Evolutionary conservation across 768 basidiomycete genomes (phyloP), one percentile per base, ranked within the genome.

Genomic region (Xerocomellus chrysenteron): DNA sequence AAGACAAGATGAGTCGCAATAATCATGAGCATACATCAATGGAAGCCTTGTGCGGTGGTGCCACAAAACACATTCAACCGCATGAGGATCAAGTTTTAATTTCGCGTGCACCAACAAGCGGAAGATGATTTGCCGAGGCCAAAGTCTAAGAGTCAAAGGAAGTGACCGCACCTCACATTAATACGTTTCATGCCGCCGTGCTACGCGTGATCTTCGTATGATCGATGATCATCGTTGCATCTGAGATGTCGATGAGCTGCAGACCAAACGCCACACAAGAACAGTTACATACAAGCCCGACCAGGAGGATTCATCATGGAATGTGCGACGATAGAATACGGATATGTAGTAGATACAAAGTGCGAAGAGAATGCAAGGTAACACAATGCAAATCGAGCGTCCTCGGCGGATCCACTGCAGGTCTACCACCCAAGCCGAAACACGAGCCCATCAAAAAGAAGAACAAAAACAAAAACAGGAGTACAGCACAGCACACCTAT

Each of bases 341-440:
- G 35, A 39, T 39, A 28, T 42, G 35, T 46, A 55, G 14, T 46
- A 35, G 50, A 62, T 58, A 55, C 64, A 62, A 42, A n/a, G 28
- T 53, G 58, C 21, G 47, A 30, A 4, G n/a, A 28, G 44, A 47
- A 56, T 53, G 39, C 47, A 49, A 45, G n/a, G 32, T 54, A 52
- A 46, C 54, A 54, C 30, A 39, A 42, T 53, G 36, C 54, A 65
- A 54, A 30, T 16, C 36, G 35, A 45, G 21, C 50, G 36, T 51
- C 47, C 17, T 42, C 21, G 21, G 21, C 21, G 21, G 7, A 51
- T 16, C 13, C 36, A 32, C 9, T 32, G 30, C 30, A 30, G 1
- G 19, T 12, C 10, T 7, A 28, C 28, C 19, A 19, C 5, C 26
- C 35, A 21, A 8, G 17, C 19, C 35, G 1, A 37, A 52, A 21